These are phyloP conservation scores for Parietaria judaica DNA, from an alignment of 306 rosid genomes.

Conservation along the genomic window DNA sequence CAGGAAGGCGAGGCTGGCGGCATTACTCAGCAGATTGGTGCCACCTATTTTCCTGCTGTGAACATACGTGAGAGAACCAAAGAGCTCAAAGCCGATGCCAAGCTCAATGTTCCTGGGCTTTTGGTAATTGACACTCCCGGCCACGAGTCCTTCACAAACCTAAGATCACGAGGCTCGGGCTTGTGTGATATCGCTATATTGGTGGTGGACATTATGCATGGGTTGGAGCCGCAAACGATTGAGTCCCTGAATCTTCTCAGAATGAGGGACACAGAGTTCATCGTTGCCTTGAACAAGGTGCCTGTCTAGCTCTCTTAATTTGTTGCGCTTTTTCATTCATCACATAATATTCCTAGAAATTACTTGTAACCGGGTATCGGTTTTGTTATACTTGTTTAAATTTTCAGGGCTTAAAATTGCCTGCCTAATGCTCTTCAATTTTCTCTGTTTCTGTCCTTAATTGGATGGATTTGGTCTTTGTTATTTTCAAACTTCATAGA, in stretches of 20 bases:
- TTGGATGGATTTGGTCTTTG: constrained; percentile 6
- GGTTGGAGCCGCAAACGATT: constrained; percentile 88
- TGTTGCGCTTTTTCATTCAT: too few species aligned
- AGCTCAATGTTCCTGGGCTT: constrained; percentile 77
- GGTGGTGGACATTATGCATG: constrained; percentile 98
- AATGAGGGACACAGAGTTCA: constrained; percentile 94
- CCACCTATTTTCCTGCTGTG: constrained; percentile 88
- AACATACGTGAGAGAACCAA: constrained; percentile 91
- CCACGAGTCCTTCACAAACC: constrained; percentile 80
- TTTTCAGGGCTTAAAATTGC: too few species aligned
- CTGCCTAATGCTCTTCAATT: too few species aligned
- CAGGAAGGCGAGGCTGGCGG: constrained; percentile 99
- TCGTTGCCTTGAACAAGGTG: constrained; percentile 92
- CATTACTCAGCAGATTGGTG: constrained; percentile 97
- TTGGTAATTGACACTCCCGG: constrained; percentile 98
- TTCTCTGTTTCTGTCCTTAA: background rate
- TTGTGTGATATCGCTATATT: constrained; percentile 90
- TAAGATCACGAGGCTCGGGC: constrained; percentile 94
- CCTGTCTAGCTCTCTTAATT: too few species aligned
- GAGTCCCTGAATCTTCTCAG: constrained; percentile 86
- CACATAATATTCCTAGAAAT: too few species aligned
- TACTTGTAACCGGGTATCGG: too few species aligned
- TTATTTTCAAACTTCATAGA: constrained; percentile 37
- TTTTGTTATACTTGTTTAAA: too few species aligned
- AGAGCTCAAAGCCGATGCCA: constrained; percentile 94